Evolutionary conservation across 768 basidiomycete genomes (phyloP).

Genomic region (Leccinum disarticulatum): DNA sequence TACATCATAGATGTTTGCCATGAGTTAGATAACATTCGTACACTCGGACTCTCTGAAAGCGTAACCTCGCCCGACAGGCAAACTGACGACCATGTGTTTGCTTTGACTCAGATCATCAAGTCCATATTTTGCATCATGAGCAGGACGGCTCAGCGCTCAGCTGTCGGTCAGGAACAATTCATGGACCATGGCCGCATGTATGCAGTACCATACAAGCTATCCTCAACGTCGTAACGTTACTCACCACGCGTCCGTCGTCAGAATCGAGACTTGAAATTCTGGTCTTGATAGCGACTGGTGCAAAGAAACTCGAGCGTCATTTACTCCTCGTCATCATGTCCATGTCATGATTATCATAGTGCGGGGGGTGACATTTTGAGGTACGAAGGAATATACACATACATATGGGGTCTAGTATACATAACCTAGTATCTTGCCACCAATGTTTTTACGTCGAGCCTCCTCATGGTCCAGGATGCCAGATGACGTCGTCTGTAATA

Average conservation of each 20-base stretch:
- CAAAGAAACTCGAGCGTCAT: background rate
- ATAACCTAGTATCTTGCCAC: conserved; percentile 92
- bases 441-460: conserved; percentile 96
- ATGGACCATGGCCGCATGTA: too few species aligned
- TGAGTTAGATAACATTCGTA: background rate
- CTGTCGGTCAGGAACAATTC: too few species aligned
- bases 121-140: too few species aligned
- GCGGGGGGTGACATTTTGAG: background rate
- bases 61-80: background rate
- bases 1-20: conserved; percentile 8
- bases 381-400: conserved; percentile 26
- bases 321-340: background rate
- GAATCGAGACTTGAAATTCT: background rate
- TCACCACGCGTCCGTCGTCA: too few species aligned
- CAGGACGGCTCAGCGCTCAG: too few species aligned
- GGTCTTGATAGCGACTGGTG: background rate
- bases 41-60: background rate
- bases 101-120: too few species aligned
- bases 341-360: background rate
- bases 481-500: conserved; percentile 83
- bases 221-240: too few species aligned
- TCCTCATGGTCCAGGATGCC: conserved; percentile 99
- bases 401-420: conserved; percentile 61
- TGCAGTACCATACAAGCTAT: too few species aligned
- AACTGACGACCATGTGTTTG: too few species aligned